A percentile compares a stretch with the other conserved stretches of the same genome.
Evolutionary conservation across 208 protist genomes (phyloP).

Genomic region (Novymonas esmeraldas): DNA sequence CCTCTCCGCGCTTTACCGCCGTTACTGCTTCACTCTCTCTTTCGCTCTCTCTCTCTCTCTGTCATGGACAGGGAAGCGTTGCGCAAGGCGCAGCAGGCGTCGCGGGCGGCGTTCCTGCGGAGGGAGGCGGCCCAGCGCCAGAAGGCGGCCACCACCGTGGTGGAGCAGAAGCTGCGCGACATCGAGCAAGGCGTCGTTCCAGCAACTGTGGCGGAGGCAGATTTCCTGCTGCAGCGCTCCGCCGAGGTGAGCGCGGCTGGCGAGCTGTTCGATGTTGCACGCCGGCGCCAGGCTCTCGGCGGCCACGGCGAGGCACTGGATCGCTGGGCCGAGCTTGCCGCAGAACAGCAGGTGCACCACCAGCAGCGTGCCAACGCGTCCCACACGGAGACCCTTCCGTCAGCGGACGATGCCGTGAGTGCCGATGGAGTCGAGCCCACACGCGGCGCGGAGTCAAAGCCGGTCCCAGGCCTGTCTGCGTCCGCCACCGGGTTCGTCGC

Average conservation of each 20-base stretch:
- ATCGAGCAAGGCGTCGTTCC: conserved; percentile 80
- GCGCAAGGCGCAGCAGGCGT: conserved; percentile 66
- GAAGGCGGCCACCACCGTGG: conserved; percentile 60
- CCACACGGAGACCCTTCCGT: neutral
- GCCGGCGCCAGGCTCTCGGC: conserved; percentile 51
- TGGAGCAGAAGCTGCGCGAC: conserved; percentile 78
- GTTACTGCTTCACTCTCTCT: neutral
- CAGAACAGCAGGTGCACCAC: conserved; percentile 6
- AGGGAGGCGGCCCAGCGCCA: conserved; percentile 61
- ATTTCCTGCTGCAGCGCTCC: conserved; percentile 68
- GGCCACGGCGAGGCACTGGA: conserved; percentile 28
- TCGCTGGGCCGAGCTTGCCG: conserved; percentile 9
- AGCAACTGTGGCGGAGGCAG: conserved; percentile 56
- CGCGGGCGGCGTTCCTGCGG: conserved; percentile 71
- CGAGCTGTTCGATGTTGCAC: conserved; percentile 63
- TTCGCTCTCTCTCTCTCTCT: conserved; percentile 6
- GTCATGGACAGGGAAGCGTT: conserved; percentile 66
- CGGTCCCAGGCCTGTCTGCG: too few species aligned
- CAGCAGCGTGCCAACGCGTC: neutral
- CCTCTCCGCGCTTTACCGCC: too few species aligned
- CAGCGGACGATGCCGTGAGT: neutral
- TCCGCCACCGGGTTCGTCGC: conserved; percentile 44
- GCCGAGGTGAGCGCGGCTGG: conserved; percentile 65
- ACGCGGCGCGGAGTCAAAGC: neutral
- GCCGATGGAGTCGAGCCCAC: too few species aligned